A percentile compares a stretch with the other conserved stretches of the same genome.
phyloP scores from a whole-genome alignment of 169 alveolate genomes.

The Plasmodium berghei region DNA sequence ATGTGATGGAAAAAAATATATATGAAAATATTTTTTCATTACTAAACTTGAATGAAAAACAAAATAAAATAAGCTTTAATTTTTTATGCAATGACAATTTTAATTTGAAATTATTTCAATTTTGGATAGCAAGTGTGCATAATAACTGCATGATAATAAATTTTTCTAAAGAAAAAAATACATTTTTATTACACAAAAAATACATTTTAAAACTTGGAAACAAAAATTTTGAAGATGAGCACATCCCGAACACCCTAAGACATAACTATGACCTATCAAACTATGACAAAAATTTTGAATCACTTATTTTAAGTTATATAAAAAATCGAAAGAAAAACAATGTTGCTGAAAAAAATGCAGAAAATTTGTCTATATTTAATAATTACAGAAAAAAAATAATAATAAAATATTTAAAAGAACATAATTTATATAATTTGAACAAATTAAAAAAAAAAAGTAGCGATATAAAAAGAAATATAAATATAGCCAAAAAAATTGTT shows the following conservation, averaged over 20 bases:
- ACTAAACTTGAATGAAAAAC: slow-evolving; percentile 6
- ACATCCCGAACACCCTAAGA: neutral
- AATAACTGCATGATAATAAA: slow-evolving; percentile 9
- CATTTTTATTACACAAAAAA: slow-evolving; percentile 48
- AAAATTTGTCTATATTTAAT: slow-evolving; percentile 33
- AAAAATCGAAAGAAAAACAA: slow-evolving; percentile 54
- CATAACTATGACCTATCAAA: neutral
- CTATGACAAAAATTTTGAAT: neutral
- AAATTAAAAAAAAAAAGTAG: slow-evolving; percentile 44
- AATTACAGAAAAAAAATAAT: slow-evolving; percentile 59
- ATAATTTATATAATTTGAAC: slow-evolving; percentile 63
- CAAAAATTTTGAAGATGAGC: slow-evolving; percentile 4
- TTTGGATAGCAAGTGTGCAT: slow-evolving; percentile 52
- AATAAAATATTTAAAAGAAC: slow-evolving; percentile 48
- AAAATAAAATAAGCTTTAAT: slow-evolving; percentile 19
- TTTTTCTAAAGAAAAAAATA: slow-evolving; percentile 25
- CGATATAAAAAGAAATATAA: slow-evolving; percentile 71
- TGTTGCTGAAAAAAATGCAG: neutral
- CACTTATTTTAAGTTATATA: neutral
- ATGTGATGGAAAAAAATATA: slow-evolving; percentile 55
- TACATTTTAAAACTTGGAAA: slow-evolving; percentile 2
- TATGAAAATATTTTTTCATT: slow-evolving; percentile 51
- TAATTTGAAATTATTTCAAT: slow-evolving; percentile 23
- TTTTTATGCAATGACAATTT: slow-evolving; percentile 18
- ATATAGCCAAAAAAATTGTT: slow-evolving; percentile 39